Evolutionary conservation across 345 rosid genomes (phyloP).

Genomic region (Brassica rapa): DNA sequence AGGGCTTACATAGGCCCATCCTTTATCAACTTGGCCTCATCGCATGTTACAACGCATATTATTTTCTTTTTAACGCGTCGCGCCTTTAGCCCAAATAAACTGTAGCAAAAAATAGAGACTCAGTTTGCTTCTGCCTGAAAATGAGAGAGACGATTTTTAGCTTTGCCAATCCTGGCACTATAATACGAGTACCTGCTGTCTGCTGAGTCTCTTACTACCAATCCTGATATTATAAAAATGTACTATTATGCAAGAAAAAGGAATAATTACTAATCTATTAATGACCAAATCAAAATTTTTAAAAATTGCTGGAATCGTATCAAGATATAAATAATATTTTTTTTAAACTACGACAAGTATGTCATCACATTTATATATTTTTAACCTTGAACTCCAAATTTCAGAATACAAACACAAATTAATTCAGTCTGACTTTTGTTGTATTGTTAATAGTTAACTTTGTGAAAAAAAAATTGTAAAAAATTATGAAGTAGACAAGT

Average conservation of each 20-base stretch:
- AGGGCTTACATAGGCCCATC: too few relatives aligned
- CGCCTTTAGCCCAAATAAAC: neutral
- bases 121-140: too few relatives aligned
- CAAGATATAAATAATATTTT: neutral
- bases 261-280: neutral
- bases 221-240: neutral
- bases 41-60: too few relatives aligned
- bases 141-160: too few relatives aligned
- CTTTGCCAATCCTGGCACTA: too few relatives aligned
- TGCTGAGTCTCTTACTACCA: too few relatives aligned
- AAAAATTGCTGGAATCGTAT: neutral
- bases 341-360: neutral
- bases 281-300: neutral
- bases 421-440: neutral
- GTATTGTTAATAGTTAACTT: neutral
- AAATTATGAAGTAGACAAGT: neutral
- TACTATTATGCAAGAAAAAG: neutral
- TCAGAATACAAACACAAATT: neutral
- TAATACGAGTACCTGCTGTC: too few relatives aligned
- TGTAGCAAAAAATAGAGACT: neutral
- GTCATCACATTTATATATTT: neutral
- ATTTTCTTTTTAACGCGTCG: neutral
- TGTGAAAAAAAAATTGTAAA: neutral
- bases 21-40: too few relatives aligned
- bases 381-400: neutral